phyloP scores from a whole-genome alignment of 495 filamentous ascomycete species.

The Trichocladium antarcticum region DNA sequence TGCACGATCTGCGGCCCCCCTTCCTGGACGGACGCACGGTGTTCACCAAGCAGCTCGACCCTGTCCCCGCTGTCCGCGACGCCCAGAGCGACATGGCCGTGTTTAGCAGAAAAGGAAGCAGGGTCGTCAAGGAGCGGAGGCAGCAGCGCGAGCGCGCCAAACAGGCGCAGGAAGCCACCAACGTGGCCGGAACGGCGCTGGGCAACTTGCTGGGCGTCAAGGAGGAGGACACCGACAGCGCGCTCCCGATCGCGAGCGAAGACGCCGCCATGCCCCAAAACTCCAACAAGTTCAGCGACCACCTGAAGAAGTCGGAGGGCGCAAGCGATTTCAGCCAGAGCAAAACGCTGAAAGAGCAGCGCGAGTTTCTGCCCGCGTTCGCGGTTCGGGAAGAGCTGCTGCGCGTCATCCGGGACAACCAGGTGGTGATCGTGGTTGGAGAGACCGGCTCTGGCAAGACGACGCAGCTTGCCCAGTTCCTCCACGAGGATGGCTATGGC shows the following conservation, averaged over 20 bases:
- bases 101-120: slow-evolving; percentile 91
- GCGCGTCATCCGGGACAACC: slow-evolving; percentile 89
- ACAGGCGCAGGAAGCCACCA: slow-evolving; percentile 92
- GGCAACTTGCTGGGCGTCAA: slow-evolving; percentile 93
- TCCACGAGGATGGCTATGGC: slow-evolving; percentile 88
- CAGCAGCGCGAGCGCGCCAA: slow-evolving; percentile 90
- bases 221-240: slow-evolving; percentile 88
- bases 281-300: slow-evolving; percentile 77
- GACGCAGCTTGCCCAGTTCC: slow-evolving; percentile 89
- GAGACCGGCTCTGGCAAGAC: slow-evolving; percentile 97
- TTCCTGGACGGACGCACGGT: slow-evolving; percentile 91
- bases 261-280: slow-evolving; percentile 40
- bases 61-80: slow-evolving; percentile 84
- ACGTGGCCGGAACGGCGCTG: slow-evolving; percentile 78
- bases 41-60: slow-evolving; percentile 95
- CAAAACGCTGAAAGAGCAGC: slow-evolving; percentile 82
- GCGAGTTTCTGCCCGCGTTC: slow-evolving; percentile 91
- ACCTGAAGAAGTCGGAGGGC: slow-evolving; percentile 81
- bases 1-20: slow-evolving; percentile 89
- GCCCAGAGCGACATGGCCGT: slow-evolving; percentile 98
- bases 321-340: slow-evolving; percentile 87
- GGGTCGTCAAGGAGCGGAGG: slow-evolving; percentile 78
- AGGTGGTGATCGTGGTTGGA: slow-evolving; percentile 91
- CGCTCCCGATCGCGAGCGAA: slow-evolving; percentile 63
- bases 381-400: slow-evolving; percentile 94